Base-by-base conservation (phyloP, 306 rosid genomes). In the Lathyrus aphaca region DNA sequence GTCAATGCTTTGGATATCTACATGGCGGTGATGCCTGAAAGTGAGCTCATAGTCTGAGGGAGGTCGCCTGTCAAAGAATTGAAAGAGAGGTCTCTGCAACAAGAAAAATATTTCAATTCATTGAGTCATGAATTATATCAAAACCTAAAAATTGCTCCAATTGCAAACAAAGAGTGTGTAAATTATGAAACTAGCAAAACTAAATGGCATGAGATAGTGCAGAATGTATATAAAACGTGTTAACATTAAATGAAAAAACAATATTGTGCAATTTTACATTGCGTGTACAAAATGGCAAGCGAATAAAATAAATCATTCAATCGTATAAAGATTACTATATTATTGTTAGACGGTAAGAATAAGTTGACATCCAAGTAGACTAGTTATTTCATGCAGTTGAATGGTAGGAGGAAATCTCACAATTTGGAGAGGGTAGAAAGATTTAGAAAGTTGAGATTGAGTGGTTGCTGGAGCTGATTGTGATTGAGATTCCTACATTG, bases 41-140 rank as follows among this genome's bases (percentile, higher is more conserved):
- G 96, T 53, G 88, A 86, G 88, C 89, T 87, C 63, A 91, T 40
- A 84, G 96, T 89, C 82, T 79, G 83, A 58, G 99, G 99, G 74
- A 95, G 97, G 85, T 72, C 77, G 32, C 99, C 92, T 8, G 88
- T 37, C 59, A 95, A 60, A 74, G 77, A 5, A 82, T 95, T 95
- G 83, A 81, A 91, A 30, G 97, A 95, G 57, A 95, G 81, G 74
- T 95, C 99, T 96, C 99, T 94, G 92, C 75, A 78, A 80, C 61
- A 73, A 76, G 83, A 13, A 72, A 75, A 37, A 74, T 17, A 72
- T 30, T 19, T 71, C 53, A 62, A 2, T 43, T 75, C 77, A 77
- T 58, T 67, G 35, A 19, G 18, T 43, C 37, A 12, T 35, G 19
- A 48, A 65, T 54, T 45, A n/a, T 50, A 61, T 54, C 56, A 78